Evolutionary conservation across 2,329 filamentous ascomycete species (phyloP).

Genomic region (Nemania serpens): DNA sequence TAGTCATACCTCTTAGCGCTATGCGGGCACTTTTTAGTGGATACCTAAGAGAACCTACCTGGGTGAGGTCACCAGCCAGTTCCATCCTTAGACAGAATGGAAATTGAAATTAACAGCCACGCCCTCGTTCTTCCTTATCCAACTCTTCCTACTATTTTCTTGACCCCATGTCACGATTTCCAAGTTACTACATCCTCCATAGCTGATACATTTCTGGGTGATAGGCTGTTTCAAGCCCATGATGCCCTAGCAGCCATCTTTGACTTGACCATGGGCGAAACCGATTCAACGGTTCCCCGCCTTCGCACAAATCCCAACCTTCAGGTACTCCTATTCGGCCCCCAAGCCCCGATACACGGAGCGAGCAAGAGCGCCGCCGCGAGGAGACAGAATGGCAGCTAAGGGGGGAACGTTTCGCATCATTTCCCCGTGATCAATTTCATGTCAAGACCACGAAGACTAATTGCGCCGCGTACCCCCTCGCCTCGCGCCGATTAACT

Average conservation of each 20-base stretch:
- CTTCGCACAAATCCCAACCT: background rate
- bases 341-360: background rate
- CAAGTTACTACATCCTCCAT: background rate
- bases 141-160: too few relatives aligned
- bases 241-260: background rate
- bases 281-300: slow-evolving; percentile 12
- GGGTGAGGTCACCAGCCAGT: too few relatives aligned
- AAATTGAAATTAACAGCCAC: too few relatives aligned
- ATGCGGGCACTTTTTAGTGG: too few relatives aligned
- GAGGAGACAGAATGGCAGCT: background rate
- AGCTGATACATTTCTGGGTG: background rate
- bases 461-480: background rate
- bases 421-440: background rate
- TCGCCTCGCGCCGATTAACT: background rate
- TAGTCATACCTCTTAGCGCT: too few relatives aligned
- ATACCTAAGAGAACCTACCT: too few relatives aligned
- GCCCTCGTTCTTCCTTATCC: too few relatives aligned
- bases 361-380: background rate
- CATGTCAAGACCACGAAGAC: background rate
- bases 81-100: too few relatives aligned
- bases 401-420: background rate
- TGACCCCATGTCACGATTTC: background rate
- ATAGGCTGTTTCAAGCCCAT: background rate
- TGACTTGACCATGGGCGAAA: slow-evolving; percentile 12
- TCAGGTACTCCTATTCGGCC: background rate